Conservation (phyloP, 805 yeast genomes). For the Metschnikowia shivogae region DNA sequence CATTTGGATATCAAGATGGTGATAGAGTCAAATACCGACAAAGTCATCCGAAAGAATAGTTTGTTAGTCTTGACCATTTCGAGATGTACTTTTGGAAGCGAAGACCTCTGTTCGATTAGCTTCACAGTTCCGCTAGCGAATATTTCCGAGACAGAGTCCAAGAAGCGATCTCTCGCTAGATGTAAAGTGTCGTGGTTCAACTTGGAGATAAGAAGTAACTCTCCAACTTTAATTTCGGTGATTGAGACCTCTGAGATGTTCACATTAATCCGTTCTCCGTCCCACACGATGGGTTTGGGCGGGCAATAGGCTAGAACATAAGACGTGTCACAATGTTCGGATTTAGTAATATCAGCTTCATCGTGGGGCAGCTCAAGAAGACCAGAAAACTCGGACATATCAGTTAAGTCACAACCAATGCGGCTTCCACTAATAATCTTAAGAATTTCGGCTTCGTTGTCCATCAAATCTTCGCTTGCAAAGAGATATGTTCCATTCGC, state of each 20-base stretch:
- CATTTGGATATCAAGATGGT: constrained; percentile 51
- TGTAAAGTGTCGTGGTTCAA: constrained; percentile 50
- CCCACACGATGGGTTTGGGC: constrained; percentile 85
- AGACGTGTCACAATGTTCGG: constrained; percentile 36
- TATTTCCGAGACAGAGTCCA: constrained; percentile 48
- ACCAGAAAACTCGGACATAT: constrained; percentile 25
- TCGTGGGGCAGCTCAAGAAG: constrained; percentile 11
- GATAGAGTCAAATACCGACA: constrained; percentile 60
- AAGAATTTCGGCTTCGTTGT: constrained; percentile 36
- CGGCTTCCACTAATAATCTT: constrained; percentile 38
- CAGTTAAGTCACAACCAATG: constrained; percentile 34
- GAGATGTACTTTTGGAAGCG: constrained; percentile 65
- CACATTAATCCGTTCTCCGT: constrained; percentile 66
- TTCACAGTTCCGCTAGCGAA: constrained; percentile 35
- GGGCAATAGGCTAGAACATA: constrained; percentile 74
- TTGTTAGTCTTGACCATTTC: constrained; percentile 66
- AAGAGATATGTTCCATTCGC: constrained; percentile 74
- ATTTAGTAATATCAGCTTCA: constrained; percentile 5
- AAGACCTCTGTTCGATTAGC: constrained; percentile 62
- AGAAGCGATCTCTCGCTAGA: constrained; percentile 52
- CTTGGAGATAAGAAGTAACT: constrained; percentile 61
- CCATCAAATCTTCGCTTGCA: constrained; percentile 59
- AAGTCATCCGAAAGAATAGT: constrained; percentile 62
- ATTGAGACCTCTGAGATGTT: constrained; percentile 45
- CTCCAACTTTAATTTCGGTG: constrained; percentile 62